Conservation (phyloP, 495 filamentous ascomycete species). For the Xylaria flabelliformis region DNA sequence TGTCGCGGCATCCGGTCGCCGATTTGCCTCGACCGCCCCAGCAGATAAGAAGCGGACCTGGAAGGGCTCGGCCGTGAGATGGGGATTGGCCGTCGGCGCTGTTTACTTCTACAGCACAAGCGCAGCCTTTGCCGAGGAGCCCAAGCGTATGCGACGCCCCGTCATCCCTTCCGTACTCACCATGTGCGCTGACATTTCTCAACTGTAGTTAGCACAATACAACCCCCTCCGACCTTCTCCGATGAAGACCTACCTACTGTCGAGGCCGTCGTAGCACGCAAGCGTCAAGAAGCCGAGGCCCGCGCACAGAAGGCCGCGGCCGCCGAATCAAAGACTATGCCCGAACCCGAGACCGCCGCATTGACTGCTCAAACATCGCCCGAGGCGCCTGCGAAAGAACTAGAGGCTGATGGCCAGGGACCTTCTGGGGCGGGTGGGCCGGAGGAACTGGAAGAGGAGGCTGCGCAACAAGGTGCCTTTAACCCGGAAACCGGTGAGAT, state of each 20-base stretch:
- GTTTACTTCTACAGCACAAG: slow-evolving; percentile 95
- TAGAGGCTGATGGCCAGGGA: slow-evolving; percentile 31
- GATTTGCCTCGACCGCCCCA: slow-evolving; percentile 76
- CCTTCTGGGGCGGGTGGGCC: slow-evolving; percentile 38
- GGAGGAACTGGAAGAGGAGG: slow-evolving; percentile 78
- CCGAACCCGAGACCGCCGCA: slow-evolving; percentile 30
- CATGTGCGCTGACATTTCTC: slow-evolving; percentile 16
- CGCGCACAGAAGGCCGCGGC: slow-evolving; percentile 31
- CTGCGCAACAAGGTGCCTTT: slow-evolving; percentile 85
- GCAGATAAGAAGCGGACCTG: slow-evolving; percentile 71
- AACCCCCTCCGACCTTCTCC: slow-evolving; percentile 49
- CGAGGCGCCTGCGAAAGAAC: slow-evolving; percentile 32
- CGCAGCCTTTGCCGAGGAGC: slow-evolving; percentile 82
- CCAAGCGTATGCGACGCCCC: slow-evolving; percentile 63
- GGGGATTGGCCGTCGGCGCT: slow-evolving; percentile 76
- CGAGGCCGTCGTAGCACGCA: slow-evolving; percentile 58
- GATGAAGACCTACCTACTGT: slow-evolving; percentile 56
- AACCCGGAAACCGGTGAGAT: slow-evolving; percentile 99
- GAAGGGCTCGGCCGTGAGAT: slow-evolving; percentile 76
- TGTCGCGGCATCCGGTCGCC: slow-evolving; percentile 48
- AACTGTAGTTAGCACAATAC: slow-evolving; percentile 40
- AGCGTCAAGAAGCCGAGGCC: slow-evolving; percentile 49
- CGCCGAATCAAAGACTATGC: slow-evolving; percentile 30
- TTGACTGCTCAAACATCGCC: slow-evolving; percentile 33
- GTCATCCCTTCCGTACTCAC: not conserved